phyloP scores from a whole-genome alignment of 306 rosid species.

The Inga laurina region DNA sequence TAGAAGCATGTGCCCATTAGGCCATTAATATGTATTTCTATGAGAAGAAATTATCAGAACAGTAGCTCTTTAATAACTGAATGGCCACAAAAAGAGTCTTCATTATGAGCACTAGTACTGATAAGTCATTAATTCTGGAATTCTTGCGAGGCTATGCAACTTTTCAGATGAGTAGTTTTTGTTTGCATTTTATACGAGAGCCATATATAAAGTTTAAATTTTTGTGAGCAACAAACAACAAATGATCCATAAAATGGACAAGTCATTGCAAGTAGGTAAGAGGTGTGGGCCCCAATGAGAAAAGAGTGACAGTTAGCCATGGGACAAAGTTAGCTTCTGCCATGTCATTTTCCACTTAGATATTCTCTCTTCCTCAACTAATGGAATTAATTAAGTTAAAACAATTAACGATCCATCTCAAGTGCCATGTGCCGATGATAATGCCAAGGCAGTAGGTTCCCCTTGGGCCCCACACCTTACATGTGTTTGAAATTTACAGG shows the following conservation, averaged over 20 bases:
- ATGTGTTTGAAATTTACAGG: neutral
- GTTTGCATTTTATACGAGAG: neutral
- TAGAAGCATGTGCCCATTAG: neutral
- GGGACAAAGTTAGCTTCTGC: slow-evolving; percentile 12
- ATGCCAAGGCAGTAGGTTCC: slow-evolving; percentile 34
- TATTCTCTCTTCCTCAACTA: slow-evolving; percentile 22
- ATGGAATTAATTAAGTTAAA: slow-evolving; percentile 13
- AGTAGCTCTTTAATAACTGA: neutral
- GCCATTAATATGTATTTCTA: neutral
- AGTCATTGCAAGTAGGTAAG: neutral
- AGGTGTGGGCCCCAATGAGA: neutral
- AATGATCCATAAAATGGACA: neutral
- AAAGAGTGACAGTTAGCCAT: neutral
- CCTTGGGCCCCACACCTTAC: slow-evolving; percentile 48
- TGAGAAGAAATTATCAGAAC: neutral
- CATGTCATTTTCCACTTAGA: slow-evolving; percentile 28
- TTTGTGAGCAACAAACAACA: neutral
- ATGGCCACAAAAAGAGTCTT: neutral
- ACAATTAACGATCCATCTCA: slow-evolving; percentile 15
- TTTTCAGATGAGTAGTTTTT: neutral
- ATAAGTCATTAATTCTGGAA: neutral
- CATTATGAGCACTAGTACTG: neutral
- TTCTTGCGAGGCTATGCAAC: neutral
- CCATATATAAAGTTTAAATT: neutral
- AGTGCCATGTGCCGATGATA: slow-evolving; percentile 42